These are phyloP conservation scores for Sporisorium iseilematis-ciliati DNA, from an alignment of 1,284 basidiomycete species.

Conservation along the genomic window DNA sequence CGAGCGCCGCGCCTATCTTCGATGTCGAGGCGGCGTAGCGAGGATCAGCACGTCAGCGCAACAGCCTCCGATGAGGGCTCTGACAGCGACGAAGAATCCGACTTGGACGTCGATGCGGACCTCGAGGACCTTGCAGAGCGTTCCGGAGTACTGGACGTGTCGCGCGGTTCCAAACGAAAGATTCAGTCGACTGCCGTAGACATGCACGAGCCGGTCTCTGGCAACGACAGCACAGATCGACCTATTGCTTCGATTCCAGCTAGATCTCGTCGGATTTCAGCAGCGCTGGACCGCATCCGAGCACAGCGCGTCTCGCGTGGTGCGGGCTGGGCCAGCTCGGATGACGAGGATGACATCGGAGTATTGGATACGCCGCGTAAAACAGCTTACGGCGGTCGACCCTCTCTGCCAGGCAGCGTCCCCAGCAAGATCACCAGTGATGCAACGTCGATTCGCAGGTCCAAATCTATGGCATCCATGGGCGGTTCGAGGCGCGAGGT, in stretches of 20 bases:
- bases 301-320: conserved; percentile 18
- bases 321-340: conserved; percentile 30
- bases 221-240: conserved; percentile 3
- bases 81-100: conserved; percentile 47
- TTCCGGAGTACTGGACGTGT: conserved; percentile 37
- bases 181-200: conserved; percentile 4
- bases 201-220: not conserved
- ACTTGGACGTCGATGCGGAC: conserved; percentile 41
- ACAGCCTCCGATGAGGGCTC: not conserved
- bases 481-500: not conserved
- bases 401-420: conserved; percentile 12
- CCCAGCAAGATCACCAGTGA: not conserved
- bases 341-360: conserved; percentile 17
- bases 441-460: not conserved
- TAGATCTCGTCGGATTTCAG: conserved; percentile 34
- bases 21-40: conserved; percentile 6
- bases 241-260: conserved; percentile 43
- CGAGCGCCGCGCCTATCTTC: conserved; percentile 49
- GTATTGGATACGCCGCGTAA: conserved; percentile 4
- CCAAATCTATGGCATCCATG: conserved; percentile 20
- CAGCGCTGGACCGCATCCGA: conserved; percentile 29
- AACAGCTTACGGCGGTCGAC: not conserved
- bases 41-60: not conserved
- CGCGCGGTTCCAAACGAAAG: conserved; percentile 49
- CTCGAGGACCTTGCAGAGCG: conserved; percentile 51